These are phyloP conservation scores for Neopestalotiopsis rosae DNA, from an alignment of 2,329 filamentous ascomycete genomes.

Conservation along the genomic window DNA sequence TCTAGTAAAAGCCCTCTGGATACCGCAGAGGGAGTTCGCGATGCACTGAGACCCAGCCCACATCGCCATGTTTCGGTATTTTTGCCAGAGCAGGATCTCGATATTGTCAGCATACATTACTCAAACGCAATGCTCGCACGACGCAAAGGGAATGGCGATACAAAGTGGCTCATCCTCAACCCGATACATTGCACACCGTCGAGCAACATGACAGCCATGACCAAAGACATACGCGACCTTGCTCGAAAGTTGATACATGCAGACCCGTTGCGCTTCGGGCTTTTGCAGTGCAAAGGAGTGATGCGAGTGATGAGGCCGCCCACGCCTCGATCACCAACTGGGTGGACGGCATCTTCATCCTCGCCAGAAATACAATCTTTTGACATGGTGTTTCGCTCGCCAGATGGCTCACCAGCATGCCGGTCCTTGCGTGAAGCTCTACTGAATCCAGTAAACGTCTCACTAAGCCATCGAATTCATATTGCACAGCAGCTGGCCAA, in stretches of 20 bases:
- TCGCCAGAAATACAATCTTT: not conserved
- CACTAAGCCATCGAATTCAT: not conserved
- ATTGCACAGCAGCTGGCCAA: not conserved
- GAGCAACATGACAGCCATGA: not conserved
- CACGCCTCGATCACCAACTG: no score
- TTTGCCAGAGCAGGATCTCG: not conserved
- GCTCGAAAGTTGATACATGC: not conserved
- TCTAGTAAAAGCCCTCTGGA: not conserved
- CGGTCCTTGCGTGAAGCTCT: not conserved
- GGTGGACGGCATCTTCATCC: not conserved
- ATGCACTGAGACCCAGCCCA: not conserved
- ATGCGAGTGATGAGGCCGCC: not conserved
- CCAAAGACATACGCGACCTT: not conserved
- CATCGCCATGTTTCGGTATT: not conserved
- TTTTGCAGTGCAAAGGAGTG: not conserved
- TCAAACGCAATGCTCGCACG: not conserved
- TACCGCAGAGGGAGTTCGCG: not conserved
- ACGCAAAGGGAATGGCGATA: not conserved
- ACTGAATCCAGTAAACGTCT: not conserved
- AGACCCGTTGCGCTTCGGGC: not conserved
- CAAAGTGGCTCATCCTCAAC: not conserved
- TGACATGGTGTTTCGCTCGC: not conserved
- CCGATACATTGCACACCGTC: not conserved
- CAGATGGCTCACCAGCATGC: not conserved
- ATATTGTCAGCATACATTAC: not conserved